A percentile compares a stretch with the other conserved stretches of the same genome.
These are phyloP conservation scores for Batkoa obscura DNA, from an alignment of 371 early-diverging fungal species.

Conservation along the genomic window DNA sequence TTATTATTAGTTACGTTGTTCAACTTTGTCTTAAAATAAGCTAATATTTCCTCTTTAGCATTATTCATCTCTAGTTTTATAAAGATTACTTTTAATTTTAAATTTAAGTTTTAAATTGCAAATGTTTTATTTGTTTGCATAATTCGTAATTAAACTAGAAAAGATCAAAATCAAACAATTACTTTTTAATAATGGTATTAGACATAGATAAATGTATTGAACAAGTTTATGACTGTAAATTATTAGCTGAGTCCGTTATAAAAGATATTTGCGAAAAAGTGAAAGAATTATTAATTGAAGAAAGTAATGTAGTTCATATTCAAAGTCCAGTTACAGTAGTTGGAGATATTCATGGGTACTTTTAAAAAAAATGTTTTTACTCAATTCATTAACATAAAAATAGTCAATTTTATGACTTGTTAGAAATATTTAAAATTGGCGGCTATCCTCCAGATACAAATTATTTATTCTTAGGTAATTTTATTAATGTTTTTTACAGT, in stretches of 20 bases:
- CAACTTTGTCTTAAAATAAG: too few species aligned
- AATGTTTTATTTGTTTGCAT: too few species aligned
- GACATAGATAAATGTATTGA: constrained; percentile 52
- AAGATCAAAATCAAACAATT: too few species aligned
- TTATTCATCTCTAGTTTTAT: too few species aligned
- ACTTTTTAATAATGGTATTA: background rate
- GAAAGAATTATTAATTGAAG: constrained; percentile 68
- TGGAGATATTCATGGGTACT: constrained; percentile 87
- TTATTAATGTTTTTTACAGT: background rate
- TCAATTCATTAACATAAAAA: background rate
- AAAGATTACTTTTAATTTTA: too few species aligned
- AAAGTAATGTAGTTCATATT: constrained; percentile 80
- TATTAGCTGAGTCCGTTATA: constrained; percentile 67
- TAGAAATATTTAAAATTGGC: constrained; percentile 88
- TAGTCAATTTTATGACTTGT: constrained; percentile 91
- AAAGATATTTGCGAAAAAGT: constrained; percentile 74
- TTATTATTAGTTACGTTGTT: too few species aligned
- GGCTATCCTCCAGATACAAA: constrained; percentile 83
- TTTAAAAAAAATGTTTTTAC: background rate
- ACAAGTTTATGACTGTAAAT: constrained; percentile 47
- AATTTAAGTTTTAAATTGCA: too few species aligned
- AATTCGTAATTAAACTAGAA: too few species aligned
- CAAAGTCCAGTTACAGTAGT: constrained; percentile 83
- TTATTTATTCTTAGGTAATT: constrained; percentile 78
- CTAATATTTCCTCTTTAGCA: too few species aligned